Percentiles rank a stretch among this genome's conserved stretches.
phyloP scores from a whole-genome alignment of 805 yeast genomes.

The Tetrapisispora namnaoensis region DNA sequence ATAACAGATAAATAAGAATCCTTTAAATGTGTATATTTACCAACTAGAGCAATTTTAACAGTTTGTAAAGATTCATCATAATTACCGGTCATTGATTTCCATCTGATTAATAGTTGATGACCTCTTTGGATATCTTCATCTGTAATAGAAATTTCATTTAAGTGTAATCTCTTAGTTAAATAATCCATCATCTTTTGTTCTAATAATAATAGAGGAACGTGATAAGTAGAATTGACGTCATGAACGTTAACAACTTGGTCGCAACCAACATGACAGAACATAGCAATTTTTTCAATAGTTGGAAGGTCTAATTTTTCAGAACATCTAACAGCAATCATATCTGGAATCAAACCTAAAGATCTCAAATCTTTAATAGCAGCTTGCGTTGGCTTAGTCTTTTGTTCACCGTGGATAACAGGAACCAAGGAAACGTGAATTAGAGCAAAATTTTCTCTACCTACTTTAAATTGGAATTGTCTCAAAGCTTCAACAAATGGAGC shows the following conservation, averaged over 20 bases:
- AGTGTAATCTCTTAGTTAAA: constrained; percentile 56
- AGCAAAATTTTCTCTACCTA: constrained; percentile 88
- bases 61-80: constrained; percentile 78
- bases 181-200: constrained; percentile 78
- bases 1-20: constrained; percentile 93
- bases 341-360: constrained; percentile 89
- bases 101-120: constrained; percentile 53
- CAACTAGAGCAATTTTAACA: constrained; percentile 92
- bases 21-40: constrained; percentile 91
- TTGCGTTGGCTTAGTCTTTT: constrained; percentile 98
- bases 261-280: constrained; percentile 99
- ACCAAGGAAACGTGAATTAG: constrained; percentile 93
- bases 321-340: constrained; percentile 97
- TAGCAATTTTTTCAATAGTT: constrained; percentile 91
- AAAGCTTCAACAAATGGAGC: constrained; percentile 99
- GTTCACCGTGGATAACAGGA: constrained; percentile 97
- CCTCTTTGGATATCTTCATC: constrained; percentile 55
- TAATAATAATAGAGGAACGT: constrained; percentile 83
- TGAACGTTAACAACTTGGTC: constrained; percentile 95
- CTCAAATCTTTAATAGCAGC: constrained; percentile 97
- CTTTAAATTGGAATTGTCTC: constrained; percentile 97
- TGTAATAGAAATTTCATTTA: constrained; percentile 39
- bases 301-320: constrained; percentile 66
- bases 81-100: constrained; percentile 71
- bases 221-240: constrained; percentile 94